A percentile compares a stretch with the other conserved stretches of the same genome.
Conservation (phyloP, 2,329 filamentous ascomycete species). For the Colletotrichum costaricense region DNA sequence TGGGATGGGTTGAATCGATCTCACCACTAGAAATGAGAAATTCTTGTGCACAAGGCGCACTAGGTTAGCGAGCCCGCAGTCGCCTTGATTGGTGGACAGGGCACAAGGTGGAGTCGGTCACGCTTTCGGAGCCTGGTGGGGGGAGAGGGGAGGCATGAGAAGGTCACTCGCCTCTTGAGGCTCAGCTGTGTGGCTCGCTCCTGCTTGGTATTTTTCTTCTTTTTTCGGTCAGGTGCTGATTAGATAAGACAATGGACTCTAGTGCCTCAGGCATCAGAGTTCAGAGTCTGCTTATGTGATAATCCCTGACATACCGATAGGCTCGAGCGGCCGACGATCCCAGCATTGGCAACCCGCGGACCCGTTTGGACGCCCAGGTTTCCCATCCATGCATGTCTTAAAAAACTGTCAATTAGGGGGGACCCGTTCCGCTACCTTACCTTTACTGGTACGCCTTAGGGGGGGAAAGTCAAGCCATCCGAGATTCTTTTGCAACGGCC, state of each 20-base stretch:
- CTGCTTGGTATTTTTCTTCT: too few species aligned
- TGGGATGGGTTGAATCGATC: slow-evolving; percentile 6
- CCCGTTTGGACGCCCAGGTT: slow-evolving; percentile 23
- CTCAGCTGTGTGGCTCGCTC: slow-evolving; percentile 6
- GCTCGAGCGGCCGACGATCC: slow-evolving; percentile 28
- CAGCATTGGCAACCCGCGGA: slow-evolving; percentile 25
- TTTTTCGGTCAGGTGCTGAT: background rate
- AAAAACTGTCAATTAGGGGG: slow-evolving; percentile 36
- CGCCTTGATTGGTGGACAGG: slow-evolving; percentile 33
- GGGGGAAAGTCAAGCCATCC: slow-evolving; percentile 9
- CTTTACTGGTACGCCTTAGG: slow-evolving; percentile 1
- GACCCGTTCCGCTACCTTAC: slow-evolving; percentile 10
- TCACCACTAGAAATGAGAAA: slow-evolving; percentile 24
- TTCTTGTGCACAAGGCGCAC: slow-evolving; percentile 30
- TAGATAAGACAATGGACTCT: slow-evolving; percentile 6
- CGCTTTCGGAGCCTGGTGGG: slow-evolving; percentile 15
- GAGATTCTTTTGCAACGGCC: slow-evolving; percentile 30
- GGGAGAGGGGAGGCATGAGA: background rate
- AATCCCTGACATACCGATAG: slow-evolving; percentile 30
- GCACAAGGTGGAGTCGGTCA: slow-evolving; percentile 30
- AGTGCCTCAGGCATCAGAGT: slow-evolving; percentile 12
- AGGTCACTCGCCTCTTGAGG: slow-evolving; percentile 8
- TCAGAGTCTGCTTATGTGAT: slow-evolving; percentile 19
- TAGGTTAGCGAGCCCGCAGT: slow-evolving; percentile 35
- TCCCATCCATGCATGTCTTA: slow-evolving; percentile 32